Conservation (phyloP, 805 yeast species). For the Dipodascus geniculatus region DNA sequence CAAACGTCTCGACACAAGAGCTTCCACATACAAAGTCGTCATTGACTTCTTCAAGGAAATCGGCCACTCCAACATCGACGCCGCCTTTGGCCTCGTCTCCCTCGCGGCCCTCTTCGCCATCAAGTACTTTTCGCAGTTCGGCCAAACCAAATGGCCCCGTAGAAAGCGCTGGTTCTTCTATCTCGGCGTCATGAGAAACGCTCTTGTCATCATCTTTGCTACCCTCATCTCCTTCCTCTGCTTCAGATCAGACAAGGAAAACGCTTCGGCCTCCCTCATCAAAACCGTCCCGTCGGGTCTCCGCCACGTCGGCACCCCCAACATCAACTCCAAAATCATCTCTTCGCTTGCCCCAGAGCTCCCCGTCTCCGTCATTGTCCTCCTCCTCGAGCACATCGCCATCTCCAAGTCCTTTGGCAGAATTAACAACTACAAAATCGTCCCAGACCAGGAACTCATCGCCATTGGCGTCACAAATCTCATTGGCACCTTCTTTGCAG, state of each 20-base stretch:
- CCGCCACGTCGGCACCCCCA: constrained; percentile 61
- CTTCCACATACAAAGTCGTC: constrained; percentile 55
- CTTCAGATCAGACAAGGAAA: constrained; percentile 38
- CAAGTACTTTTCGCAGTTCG: constrained; percentile 51
- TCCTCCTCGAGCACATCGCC: constrained; percentile 85
- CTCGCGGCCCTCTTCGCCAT: constrained; percentile 60
- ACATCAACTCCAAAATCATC: constrained; percentile 47
- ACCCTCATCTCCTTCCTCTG: constrained; percentile 76
- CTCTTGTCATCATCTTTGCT: constrained; percentile 67
- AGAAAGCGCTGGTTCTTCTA: constrained; percentile 52
- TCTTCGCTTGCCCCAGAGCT: constrained; percentile 58
- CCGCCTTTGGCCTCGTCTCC: constrained; percentile 78
- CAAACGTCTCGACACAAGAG: constrained; percentile 58
- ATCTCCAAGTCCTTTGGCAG: constrained; percentile 91
- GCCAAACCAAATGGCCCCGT: constrained; percentile 54
- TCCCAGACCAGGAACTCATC: constrained; percentile 86
- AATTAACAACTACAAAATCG: constrained; percentile 78
- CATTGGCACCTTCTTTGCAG: constrained; percentile 83
- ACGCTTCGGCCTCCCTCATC: constrained; percentile 44
- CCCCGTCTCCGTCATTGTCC: constrained; percentile 75
- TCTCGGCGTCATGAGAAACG: constrained; percentile 65
- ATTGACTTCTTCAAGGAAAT: constrained; percentile 63
- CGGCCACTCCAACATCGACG: constrained; percentile 58
- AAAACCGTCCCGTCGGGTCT: constrained; percentile 80
- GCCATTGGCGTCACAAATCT: constrained; percentile 90